A percentile compares a stretch with the other conserved stretches of the same genome.
phyloP scores from a whole-genome alignment of 1,284 basidiomycete genomes.

The Hypsizygus ulmarius region DNA sequence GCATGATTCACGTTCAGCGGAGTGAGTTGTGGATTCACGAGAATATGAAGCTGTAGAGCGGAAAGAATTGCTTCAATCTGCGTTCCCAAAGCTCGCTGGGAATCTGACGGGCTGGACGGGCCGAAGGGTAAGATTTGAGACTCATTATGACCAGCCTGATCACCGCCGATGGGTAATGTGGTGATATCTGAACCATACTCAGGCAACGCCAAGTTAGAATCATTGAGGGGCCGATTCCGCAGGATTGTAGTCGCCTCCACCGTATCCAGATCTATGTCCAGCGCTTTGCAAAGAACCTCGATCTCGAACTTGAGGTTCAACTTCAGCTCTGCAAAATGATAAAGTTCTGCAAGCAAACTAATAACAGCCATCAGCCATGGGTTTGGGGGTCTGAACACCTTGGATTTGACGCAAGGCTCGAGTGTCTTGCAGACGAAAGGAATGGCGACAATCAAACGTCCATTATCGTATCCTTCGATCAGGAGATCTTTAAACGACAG shows the following conservation, averaged over 20 bases:
- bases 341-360: conserved; percentile 90
- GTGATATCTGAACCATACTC: conserved; percentile 74
- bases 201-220: conserved; percentile 58
- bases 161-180: conserved; percentile 64
- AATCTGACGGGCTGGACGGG: conserved; percentile 52
- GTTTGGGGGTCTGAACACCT: conserved; percentile 94
- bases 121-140: conserved; percentile 60
- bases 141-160: conserved; percentile 49
- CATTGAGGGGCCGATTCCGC: conserved; percentile 61
- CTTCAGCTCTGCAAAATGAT: conserved; percentile 96
- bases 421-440: conserved; percentile 98
- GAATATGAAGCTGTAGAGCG: conserved; percentile 69
- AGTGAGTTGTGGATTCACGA: conserved; percentile 73
- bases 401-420: conserved; percentile 86
- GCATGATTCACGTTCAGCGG: conserved; percentile 76
- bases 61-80: conserved; percentile 82
- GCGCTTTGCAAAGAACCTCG: conserved; percentile 92
- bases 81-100: conserved; percentile 60
- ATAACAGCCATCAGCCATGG: conserved; percentile 98
- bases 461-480: conserved; percentile 92
- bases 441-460: conserved; percentile 91
- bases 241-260: conserved; percentile 86
- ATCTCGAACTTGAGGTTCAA: conserved; percentile 99
- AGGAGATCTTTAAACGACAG: conserved; percentile 96
- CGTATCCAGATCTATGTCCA: conserved; percentile 85